These are phyloP conservation scores for Xylariales sp. DNA, from an alignment of 2,329 filamentous ascomycete species.

Conservation along the genomic window DNA sequence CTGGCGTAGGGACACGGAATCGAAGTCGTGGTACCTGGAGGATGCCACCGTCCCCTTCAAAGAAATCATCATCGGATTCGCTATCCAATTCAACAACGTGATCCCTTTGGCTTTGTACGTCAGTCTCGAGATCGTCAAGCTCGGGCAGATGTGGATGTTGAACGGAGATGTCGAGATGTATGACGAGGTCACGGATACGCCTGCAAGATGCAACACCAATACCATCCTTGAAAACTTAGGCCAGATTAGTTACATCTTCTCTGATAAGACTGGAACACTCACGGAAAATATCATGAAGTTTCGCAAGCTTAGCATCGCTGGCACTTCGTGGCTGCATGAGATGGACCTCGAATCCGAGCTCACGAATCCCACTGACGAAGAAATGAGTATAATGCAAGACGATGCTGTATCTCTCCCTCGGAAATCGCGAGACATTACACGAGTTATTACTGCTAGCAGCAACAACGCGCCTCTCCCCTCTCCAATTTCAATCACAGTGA, in stretches of 20 bases:
- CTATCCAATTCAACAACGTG: conserved; percentile 97
- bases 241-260: conserved; percentile 86
- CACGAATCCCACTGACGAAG: not conserved
- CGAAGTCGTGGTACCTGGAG: conserved; percentile 70
- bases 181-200: conserved; percentile 76
- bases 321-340: conserved; percentile 85
- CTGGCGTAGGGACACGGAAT: conserved; percentile 67
- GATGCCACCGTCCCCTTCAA: conserved; percentile 69
- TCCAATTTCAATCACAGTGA: conserved; percentile 14
- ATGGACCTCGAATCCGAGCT: conserved; percentile 48
- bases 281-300: conserved; percentile 97
- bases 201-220: conserved; percentile 85
- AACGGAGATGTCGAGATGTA: conserved; percentile 88
- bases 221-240: conserved; percentile 94
- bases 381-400: not conserved
- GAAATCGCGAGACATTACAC: conserved; percentile 9
- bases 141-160: conserved; percentile 72
- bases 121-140: conserved; percentile 81
- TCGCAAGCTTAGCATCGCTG: conserved; percentile 84
- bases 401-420: not conserved
- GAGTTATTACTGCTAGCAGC: conserved; percentile 7
- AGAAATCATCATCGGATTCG: conserved; percentile 81
- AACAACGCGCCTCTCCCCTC: conserved; percentile 14
- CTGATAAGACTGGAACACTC: conserved; percentile 90
- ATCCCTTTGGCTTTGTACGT: conserved; percentile 90